Base-by-base conservation (phyloP, 2,329 filamentous ascomycete genomes). In the Fonsecaea nubica region DNA sequence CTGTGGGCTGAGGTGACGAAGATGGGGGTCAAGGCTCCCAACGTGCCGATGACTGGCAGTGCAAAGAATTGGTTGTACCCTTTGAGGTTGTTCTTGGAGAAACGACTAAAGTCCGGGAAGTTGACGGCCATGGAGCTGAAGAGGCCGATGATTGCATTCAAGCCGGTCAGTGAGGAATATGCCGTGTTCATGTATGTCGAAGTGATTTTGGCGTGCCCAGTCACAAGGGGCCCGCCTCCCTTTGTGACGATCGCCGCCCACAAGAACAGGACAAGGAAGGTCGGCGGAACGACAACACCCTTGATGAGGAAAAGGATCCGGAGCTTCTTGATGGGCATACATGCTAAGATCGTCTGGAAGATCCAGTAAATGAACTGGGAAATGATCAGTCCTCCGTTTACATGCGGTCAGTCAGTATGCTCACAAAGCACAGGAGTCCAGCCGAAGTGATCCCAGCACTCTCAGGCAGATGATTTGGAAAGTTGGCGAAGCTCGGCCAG, bases 101-200 rank as follows among this genome's bases (percentile, higher is more conserved):
- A 81, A 1, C 79, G 75, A 15, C 77, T 77, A 62, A 81, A 80
- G 73, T 81, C 79, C 5, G 82, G 78, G 74, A 84, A 84, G 72
- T 85, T 85, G 63, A 84, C 80, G 1, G 82, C 82, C 65, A 83
- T 77, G 30, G 80, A 82, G 12, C 77, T 79, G 74, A 83, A 85
- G 9, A 83, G 78, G 18, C 83, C 82, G 25, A 82, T 83, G 36
- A 84, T 82, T 13, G 78, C 80, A 48, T 81, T 83, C 61, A 83
- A 73, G 2, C 79, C 79, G 2, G 80, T 79, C 21, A 83, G 69
- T 15, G 76, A 78, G 1, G 79, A 80, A 74, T 80, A 83, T 10
- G 77, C 75, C 4, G 77, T 79, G 25, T 80, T 80, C 75, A 80
- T 81, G 50, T 81, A 81, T 0, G 75, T 74, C 4, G 75, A 78